Evolutionary conservation across 1,139 yeast species (phyloP).

Genomic region (Geotrichum citri-aurantii): DNA sequence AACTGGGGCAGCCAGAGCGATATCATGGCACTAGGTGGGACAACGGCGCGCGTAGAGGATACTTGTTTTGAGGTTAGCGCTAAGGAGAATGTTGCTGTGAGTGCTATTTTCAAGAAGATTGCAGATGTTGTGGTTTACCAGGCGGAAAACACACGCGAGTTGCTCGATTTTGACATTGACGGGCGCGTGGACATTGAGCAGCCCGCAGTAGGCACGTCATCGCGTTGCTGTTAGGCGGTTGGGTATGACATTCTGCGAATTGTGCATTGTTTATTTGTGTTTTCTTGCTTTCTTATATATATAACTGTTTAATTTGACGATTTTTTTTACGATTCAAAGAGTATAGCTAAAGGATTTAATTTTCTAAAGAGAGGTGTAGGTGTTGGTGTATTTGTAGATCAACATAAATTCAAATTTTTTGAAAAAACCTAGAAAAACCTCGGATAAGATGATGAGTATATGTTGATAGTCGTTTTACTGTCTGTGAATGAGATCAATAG

Average conservation of each 20-base stretch:
- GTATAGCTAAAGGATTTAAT: background rate
- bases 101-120: constrained; percentile 18
- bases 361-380: background rate
- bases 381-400: background rate
- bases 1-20: constrained; percentile 17
- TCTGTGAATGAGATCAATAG: no score
- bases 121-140: constrained; percentile 18
- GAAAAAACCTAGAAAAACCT: no score
- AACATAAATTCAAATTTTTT: no score
- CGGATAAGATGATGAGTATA: no score
- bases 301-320: background rate
- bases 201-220: constrained; percentile 3
- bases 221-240: constrained; percentile 10
- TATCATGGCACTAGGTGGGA: background rate
- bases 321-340: background rate
- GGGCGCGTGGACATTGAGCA: constrained; percentile 15
- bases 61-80: constrained; percentile 23
- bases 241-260: background rate
- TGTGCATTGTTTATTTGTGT: background rate
- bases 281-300: background rate
- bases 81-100: constrained; percentile 21
- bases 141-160: constrained; percentile 9
- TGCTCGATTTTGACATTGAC: constrained; percentile 16
- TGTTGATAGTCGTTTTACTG: no score
- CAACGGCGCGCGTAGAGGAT: background rate